Evolutionary conservation across 129 eudicot genomes (phyloP), one percentile per base, ranked within the genome.

Genomic region (Dittrichia graveolens): DNA sequence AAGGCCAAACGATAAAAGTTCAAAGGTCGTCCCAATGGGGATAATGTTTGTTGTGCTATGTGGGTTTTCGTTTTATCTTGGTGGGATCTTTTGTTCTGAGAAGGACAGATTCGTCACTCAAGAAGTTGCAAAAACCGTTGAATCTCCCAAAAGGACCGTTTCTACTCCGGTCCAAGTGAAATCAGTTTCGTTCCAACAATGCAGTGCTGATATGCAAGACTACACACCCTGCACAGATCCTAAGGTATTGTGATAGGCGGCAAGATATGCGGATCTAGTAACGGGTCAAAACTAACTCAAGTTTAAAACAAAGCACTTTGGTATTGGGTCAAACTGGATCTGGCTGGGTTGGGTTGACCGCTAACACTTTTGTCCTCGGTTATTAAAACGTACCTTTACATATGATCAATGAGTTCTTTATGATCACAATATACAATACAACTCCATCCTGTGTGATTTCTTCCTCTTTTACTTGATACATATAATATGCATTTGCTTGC

Each of bases 171-270:
- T 93, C 41, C 84, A 83, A 80, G 79, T 81, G 61, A 87, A 86
- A 73, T 65, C 91, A 2, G 79, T 84, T 53, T 76, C 85, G 41
- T 95, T 95, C 75, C 73, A 91, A 5, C 91, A 88, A 76, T 95
- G 99, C 64, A 65, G 87, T 69, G 73, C 82, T 15, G 88, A 88
- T 62, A 70, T 63, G 75, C 99, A 94, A 79, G 99, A 94, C 60
- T 94, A 88, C 85, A 94, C 99, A 5, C 99, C 99, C 9, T 94
- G 99, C 88, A 94, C 99, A 34, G 99, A 94, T 84, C 99, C 99
- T 13, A 81, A 71, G 86, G 99, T 94, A 77, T 7, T 40, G 41
- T 65, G 0, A 31, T 38, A 37, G 31, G 9, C 43, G 5, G 13
- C 11, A 49, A 50, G n/a, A n/a, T n/a, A n/a, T n/a, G n/a, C n/a